A percentile compares a stretch with the other conserved stretches of the same genome.
Evolutionary conservation across 1,284 basidiomycete genomes (phyloP).

Genomic region (Austropuccinia psidii): DNA sequence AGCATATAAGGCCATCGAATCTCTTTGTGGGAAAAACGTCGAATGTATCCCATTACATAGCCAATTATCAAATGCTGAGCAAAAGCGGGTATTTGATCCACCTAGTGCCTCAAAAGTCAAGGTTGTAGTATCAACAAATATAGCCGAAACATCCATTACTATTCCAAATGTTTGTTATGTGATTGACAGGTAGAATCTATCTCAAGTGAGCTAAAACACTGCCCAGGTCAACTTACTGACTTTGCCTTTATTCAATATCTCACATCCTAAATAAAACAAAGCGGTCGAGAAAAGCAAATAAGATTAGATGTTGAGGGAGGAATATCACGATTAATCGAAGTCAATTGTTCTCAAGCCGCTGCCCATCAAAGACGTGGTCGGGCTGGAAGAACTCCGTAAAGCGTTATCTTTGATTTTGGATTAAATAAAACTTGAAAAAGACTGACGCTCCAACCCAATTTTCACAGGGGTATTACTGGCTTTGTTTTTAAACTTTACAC

Average conservation of each 20-base stretch:
- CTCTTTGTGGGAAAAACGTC: slow-evolving; percentile 50
- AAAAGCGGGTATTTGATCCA: slow-evolving; percentile 64
- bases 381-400: slow-evolving; percentile 78
- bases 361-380: slow-evolving; percentile 77
- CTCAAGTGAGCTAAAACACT: slow-evolving; percentile 61
- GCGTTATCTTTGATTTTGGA: slow-evolving; percentile 49
- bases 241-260: not conserved
- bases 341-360: slow-evolving; percentile 71
- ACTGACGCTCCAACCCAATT: no score
- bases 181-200: slow-evolving; percentile 57
- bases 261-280: slow-evolving; percentile 36
- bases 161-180: slow-evolving; percentile 53
- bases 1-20: slow-evolving; percentile 63
- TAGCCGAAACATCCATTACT: slow-evolving; percentile 87
- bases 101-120: slow-evolving; percentile 60
- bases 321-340: slow-evolving; percentile 68
- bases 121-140: slow-evolving; percentile 80
- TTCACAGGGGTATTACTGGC: slow-evolving; percentile 28
- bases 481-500: slow-evolving; percentile 28
- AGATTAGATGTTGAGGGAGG: slow-evolving; percentile 69
- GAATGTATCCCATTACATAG: slow-evolving; percentile 78
- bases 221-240: not conserved
- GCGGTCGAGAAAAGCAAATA: slow-evolving; percentile 82
- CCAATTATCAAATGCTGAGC: slow-evolving; percentile 76
- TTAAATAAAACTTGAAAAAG: not conserved